Percentiles rank a stretch among this genome's conserved stretches.
These are phyloP conservation scores for Aspergillus biplanus DNA, from an alignment of 495 filamentous ascomycete species.

Conservation along the genomic window DNA sequence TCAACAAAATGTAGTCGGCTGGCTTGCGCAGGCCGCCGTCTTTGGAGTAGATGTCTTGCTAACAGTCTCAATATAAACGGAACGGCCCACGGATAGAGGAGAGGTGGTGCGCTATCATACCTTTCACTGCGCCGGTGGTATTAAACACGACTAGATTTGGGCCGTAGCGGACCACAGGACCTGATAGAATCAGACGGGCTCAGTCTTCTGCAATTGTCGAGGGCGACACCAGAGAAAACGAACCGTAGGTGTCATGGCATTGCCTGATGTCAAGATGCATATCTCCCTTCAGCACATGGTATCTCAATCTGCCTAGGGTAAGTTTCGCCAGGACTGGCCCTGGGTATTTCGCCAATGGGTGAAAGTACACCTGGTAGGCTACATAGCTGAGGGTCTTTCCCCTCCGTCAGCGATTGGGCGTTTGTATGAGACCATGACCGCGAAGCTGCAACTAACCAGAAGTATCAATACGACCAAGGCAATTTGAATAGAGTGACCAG, in stretches of 20 bases:
- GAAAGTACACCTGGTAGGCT: background rate
- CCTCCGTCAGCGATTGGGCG: no score
- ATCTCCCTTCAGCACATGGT: background rate
- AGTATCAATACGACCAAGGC: no score
- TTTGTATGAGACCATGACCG: no score
- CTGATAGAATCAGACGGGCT: background rate
- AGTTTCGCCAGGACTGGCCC: background rate
- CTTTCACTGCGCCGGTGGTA: background rate
- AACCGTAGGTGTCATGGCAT: background rate
- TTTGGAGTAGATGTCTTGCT: no score
- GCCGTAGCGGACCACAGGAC: constrained; percentile 2
- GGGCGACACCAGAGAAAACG: background rate
- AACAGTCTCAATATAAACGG: no score
- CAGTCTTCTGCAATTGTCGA: no score
- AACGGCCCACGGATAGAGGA: no score
- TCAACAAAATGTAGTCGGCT: no score
- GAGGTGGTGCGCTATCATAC: background rate
- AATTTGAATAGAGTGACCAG: no score
- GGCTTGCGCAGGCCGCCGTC: no score
- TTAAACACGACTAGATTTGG: constrained; percentile 2
- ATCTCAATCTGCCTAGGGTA: background rate
- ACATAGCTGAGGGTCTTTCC: no score
- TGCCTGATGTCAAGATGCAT: background rate
- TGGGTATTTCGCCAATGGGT: background rate
- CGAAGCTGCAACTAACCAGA: no score